Evolutionary conservation across 495 filamentous ascomycete genomes (phyloP), one percentile per base, ranked within the genome.

Genomic region (Sphaerosporella brunnea): DNA sequence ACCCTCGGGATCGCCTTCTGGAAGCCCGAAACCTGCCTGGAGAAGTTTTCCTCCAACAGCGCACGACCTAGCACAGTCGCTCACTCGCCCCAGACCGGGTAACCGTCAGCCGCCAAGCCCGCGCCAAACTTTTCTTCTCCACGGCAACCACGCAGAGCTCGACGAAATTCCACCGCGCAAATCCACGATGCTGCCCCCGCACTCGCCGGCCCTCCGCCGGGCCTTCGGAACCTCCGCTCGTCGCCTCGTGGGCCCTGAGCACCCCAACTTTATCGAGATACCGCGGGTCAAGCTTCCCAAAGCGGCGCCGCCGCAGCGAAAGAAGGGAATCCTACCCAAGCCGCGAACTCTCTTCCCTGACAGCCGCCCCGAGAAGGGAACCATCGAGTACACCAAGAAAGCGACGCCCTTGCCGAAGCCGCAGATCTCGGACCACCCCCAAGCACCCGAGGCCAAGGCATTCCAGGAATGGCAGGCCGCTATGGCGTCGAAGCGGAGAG

Each of bases 261-360:
- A 75, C 36, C 82, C 82, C 50, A 70, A 71, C 48, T 87, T 76
- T 66, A 75, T 87, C 60, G 72, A 82, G 50, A 64, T 85, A 35
- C 82, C 82, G 74, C 55, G 69, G 48, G 7, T 47, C 45, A 28
- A 26, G 34, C 30, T 32, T 51, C 44, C 57, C 47, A 37, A 36
- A 36, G 20, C 24, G 23, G 48, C 61, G 56, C 63, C 65, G 11
- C 59, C 62, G 7, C 52, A 58, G 7, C 69, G 69, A 35, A 66
- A 59, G 49, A 84, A 83, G 65, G 82, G 82, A 59, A 71, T 72
- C 19, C 74, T 87, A 1, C 82, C 82, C 7, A 67, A 74, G 4
- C 82, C 82, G 24, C 71, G 78, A 45, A 66, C 76, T 43, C 59
- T 85, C 44, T 84, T 85, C 60, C 68, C 69, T 0, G 62, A 65